Evolutionary conservation across 306 rosid genomes (phyloP), one percentile per base, ranked within the genome.

Genomic region (Betula pendula): DNA sequence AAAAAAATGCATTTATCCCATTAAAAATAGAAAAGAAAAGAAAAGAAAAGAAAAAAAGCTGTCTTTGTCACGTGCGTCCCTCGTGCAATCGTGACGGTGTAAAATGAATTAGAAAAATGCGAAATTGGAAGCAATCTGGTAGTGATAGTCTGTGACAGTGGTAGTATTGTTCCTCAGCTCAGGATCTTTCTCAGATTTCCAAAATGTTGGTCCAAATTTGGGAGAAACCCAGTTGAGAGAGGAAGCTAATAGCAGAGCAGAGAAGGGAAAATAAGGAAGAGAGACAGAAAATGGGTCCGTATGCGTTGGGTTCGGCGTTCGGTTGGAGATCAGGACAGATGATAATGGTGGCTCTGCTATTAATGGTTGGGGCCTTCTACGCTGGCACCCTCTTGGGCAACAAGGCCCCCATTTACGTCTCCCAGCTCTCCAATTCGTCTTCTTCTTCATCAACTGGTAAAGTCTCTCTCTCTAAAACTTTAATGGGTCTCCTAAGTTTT

Each of bases 351-450:
- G 81, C 80, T 71, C 52, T 94, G 76, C 78, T 94, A 4, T 69
- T 89, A 12, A 90, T 92, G 96, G 80, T 80, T 72, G 93, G 89
- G 9, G 84, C 95, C 6, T 94, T 94, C 79, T 92, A 88, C 55
- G 72, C 33, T 12, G 97, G 97, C 35, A 90, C 88, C 60, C 90
- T 92, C 72, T 87, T 88, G 29, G 87, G 91, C 65, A 83, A 87
- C 82, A 85, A 87, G 71, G 86, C 82, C 59, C 90, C 98, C 73
- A 81, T 92, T 84, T 89, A 82, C 50, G 85, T 80, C 48, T 87
- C 98, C 56, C 89, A 89, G 66, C 77, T 79, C 43, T 58, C 87
- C 70, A 70, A 77, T 59, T 79, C 87, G 73, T 80, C 87, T 67
- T 81, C 92, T 60, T 53, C 73, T 47, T 45, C 77, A 3, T 73